Evolutionary conservation across 495 filamentous ascomycete genomes (phyloP).

Genomic region (Penicillium canescens): DNA sequence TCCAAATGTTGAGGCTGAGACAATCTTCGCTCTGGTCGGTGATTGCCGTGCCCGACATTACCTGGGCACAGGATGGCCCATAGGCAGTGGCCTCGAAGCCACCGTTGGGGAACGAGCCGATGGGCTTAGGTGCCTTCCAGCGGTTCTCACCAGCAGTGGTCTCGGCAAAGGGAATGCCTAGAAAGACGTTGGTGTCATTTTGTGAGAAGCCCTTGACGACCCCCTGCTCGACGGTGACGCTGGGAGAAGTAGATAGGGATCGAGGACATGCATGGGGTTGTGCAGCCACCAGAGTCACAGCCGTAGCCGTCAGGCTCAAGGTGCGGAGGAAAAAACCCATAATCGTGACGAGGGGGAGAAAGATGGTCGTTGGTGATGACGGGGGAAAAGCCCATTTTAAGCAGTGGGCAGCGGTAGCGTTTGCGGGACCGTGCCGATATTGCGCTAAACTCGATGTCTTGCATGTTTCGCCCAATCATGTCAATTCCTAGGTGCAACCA

Average conservation of each 20-base stretch:
- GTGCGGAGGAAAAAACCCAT: conserved; percentile 18
- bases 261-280: not conserved
- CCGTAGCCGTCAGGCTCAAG: conserved; percentile 8
- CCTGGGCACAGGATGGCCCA: conserved; percentile 28
- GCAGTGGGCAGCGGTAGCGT: too few species aligned
- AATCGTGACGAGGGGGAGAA: not conserved
- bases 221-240: conserved; percentile 17
- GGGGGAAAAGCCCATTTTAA: too few species aligned
- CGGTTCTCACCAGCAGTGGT: conserved; percentile 27
- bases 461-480: too few species aligned
- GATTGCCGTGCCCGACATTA: conserved; percentile 23
- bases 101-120: conserved; percentile 11
- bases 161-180: conserved; percentile 31
- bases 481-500: too few species aligned
- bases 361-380: too few species aligned
- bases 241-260: conserved; percentile 1
- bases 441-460: too few species aligned
- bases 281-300: not conserved
- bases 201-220: conserved; percentile 18
- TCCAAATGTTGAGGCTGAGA: conserved; percentile 28
- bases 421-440: too few species aligned
- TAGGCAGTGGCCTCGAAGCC: conserved; percentile 20
- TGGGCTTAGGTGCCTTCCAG: conserved; percentile 24
- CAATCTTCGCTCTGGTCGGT: conserved; percentile 28
- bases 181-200: conserved; percentile 24